phyloP scores from a whole-genome alignment of 2,329 filamentous ascomycete genomes.

The Fusarium denticulatum region DNA sequence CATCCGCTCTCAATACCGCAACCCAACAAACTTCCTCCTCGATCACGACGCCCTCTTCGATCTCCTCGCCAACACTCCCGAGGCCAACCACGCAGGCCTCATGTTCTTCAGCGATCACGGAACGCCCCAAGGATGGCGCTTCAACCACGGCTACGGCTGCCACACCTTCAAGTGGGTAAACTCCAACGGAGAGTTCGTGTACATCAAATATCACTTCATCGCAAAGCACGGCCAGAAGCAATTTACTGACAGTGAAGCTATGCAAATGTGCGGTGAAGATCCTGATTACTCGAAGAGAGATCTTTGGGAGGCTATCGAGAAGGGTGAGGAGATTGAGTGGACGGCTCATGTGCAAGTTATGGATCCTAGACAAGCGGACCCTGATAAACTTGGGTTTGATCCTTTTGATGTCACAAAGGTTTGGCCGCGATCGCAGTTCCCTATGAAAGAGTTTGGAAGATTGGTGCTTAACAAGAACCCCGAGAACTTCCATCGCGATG shows the following conservation, averaged over 20 bases:
- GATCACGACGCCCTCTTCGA: constrained; percentile 5
- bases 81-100: neutral
- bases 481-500: constrained; percentile 8
- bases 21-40: constrained; percentile 2
- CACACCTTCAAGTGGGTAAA: constrained; percentile 13
- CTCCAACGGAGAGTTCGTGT: constrained; percentile 1
- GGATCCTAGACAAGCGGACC: constrained; percentile 7
- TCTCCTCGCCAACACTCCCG: neutral
- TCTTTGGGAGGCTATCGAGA: constrained; percentile 11
- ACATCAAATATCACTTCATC: constrained; percentile 18
- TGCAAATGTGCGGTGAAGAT: constrained; percentile 12
- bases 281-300: constrained; percentile 2
- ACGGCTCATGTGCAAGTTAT: constrained; percentile 1
- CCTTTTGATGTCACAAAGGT: constrained; percentile 6
- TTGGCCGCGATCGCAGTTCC: constrained; percentile 1
- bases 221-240: constrained; percentile 9
- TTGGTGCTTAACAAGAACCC: constrained; percentile 12
- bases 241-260: constrained; percentile 1
- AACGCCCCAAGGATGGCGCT: constrained; percentile 5
- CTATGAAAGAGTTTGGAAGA: constrained; percentile 5
- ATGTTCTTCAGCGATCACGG: constrained; percentile 15
- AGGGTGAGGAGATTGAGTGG: constrained; percentile 12
- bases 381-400: neutral
- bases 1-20: constrained; percentile 5
- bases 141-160: constrained; percentile 8